Conservation (phyloP, 2,329 filamentous ascomycete genomes). For the Fusarium sp. region DNA sequence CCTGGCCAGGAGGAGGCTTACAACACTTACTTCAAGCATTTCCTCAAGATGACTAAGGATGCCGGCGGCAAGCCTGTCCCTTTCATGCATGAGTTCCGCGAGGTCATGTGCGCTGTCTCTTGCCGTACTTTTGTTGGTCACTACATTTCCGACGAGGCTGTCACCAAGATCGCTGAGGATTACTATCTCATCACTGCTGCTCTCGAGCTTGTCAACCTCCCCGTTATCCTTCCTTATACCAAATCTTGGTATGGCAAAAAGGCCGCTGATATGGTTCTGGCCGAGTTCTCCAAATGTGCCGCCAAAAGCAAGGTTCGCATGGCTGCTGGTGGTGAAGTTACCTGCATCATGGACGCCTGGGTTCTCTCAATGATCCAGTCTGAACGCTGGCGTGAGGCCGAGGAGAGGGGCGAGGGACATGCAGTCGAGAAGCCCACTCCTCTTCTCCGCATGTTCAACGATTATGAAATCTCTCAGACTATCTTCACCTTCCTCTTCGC, state of each 20-base stretch:
- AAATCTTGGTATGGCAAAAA: conserved; percentile 98
- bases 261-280: conserved; percentile 89
- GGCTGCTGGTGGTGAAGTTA: conserved; percentile 84
- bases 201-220: conserved; percentile 97
- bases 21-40: conserved; percentile 83
- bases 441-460: conserved; percentile 84
- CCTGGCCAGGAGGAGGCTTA: conserved; percentile 94
- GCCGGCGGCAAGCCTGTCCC: conserved; percentile 77
- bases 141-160: conserved; percentile 88
- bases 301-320: conserved; percentile 94
- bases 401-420: conserved; percentile 77
- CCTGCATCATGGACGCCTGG: conserved; percentile 97
- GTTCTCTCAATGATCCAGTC: conserved; percentile 88
- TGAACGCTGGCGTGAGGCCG: conserved; percentile 79
- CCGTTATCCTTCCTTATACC: conserved; percentile 93
- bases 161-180: conserved; percentile 95
- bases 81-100: conserved; percentile 92
- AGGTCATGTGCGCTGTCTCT: conserved; percentile 93
- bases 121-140: conserved; percentile 97
- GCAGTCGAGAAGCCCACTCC: conserved; percentile 82
- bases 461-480: conserved; percentile 92
- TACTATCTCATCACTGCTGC: conserved; percentile 97
- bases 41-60: conserved; percentile 77
- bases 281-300: conserved; percentile 89
- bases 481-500: conserved; percentile 97